Evolutionary conservation across 2,329 filamentous ascomycete species (phyloP).

Genomic region (Diaporthe sp.): DNA sequence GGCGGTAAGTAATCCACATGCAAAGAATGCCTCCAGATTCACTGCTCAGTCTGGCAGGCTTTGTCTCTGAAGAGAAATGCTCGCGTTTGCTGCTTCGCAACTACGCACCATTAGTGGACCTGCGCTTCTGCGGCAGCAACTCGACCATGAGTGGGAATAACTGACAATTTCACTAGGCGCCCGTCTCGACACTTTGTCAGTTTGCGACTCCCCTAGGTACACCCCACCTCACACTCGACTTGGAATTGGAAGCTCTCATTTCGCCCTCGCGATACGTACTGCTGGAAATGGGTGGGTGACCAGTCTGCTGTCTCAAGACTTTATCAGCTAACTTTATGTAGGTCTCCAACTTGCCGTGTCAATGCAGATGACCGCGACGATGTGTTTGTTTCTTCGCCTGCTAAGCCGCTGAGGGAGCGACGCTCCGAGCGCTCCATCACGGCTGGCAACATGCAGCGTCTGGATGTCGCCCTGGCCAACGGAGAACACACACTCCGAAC

Average conservation of each 20-base stretch:
- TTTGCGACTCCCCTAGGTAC: conserved; percentile 31
- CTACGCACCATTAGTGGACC: background rate
- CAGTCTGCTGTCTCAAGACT: background rate
- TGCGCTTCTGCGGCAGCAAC: background rate
- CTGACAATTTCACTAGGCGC: conserved; percentile 27
- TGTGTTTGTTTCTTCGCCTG: conserved; percentile 30
- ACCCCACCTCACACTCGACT: conserved; percentile 33
- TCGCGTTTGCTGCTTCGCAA: background rate
- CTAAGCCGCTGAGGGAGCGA: conserved; percentile 23
- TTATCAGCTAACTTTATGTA: background rate
- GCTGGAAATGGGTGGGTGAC: conserved; percentile 18
- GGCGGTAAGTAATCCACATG: conserved; percentile 14
- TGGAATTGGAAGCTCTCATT: conserved; percentile 16
- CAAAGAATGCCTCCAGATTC: background rate
- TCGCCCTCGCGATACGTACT: conserved; percentile 20
- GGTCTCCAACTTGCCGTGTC: conserved; percentile 11
- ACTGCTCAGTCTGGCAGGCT: background rate
- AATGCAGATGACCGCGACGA: conserved; percentile 24
- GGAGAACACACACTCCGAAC: conserved; percentile 31
- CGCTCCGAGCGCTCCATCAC: conserved; percentile 25
- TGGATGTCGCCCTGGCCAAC: conserved; percentile 29
- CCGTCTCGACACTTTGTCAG: conserved; percentile 24
- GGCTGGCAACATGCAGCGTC: conserved; percentile 23
- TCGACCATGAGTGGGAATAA: background rate
- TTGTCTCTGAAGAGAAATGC: background rate